These are phyloP conservation scores for Apiotrichum laibachii DNA, from an alignment of 1,284 basidiomycete species.

Conservation along the genomic window DNA sequence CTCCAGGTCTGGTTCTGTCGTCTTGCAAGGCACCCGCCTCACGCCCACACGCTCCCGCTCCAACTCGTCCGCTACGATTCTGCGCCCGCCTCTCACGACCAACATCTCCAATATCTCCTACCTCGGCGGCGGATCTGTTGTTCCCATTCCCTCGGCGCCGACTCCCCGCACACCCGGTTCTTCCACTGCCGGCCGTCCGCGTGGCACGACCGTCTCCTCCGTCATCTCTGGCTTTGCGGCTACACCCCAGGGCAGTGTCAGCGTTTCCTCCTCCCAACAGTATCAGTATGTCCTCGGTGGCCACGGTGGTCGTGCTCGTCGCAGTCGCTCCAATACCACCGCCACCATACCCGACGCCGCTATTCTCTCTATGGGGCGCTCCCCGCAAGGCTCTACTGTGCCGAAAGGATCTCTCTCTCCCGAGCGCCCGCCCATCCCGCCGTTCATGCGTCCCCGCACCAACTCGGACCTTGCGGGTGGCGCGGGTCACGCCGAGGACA, in stretches of 20 bases:
- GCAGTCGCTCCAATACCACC: conserved; percentile 21
- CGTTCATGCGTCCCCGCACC: conserved; percentile 1
- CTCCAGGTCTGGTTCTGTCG: not conserved
- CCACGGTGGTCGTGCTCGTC: conserved; percentile 46
- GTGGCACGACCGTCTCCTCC: conserved; percentile 6
- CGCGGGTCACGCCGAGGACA: not conserved
- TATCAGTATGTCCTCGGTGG: conserved; percentile 48
- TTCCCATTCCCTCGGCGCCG: conserved; percentile 1
- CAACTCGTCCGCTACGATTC: conserved; percentile 6
- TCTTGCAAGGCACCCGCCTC: not conserved
- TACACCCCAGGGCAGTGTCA: conserved; percentile 13
- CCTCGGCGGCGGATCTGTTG: too few species aligned
- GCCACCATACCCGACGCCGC: not conserved
- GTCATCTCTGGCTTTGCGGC: not conserved
- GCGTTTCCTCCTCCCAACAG: conserved; percentile 20
- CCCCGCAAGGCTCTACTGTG: not conserved
- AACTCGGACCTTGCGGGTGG: conserved; percentile 5
- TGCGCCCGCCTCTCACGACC: conserved; percentile 39
- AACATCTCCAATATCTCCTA: conserved; percentile 29
- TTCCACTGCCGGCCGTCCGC: conserved; percentile 7
- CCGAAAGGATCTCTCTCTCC: not conserved
- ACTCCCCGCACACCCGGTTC: conserved; percentile 18
- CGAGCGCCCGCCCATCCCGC: not conserved
- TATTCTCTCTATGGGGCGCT: not conserved
- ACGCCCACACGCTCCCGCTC: not conserved